Evolutionary conservation across 495 filamentous ascomycete genomes (phyloP), one percentile per base, ranked within the genome.

Genomic region (Thermothielavioides terrestris): DNA sequence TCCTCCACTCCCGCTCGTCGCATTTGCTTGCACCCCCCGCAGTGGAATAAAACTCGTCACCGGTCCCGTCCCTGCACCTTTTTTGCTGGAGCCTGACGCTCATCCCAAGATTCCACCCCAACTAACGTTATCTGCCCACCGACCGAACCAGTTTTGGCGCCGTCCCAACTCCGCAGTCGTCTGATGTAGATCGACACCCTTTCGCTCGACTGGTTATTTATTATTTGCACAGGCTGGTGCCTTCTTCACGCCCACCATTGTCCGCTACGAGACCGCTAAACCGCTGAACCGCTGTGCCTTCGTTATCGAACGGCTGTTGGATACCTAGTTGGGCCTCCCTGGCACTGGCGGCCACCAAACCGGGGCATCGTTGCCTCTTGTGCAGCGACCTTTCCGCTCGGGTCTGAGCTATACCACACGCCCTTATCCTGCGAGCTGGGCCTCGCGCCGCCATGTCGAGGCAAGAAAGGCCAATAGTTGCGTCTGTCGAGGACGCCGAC

Each of bases 401-500:
- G 17, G 21, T 17, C 17, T 43, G 28, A 52, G 43, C 50, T 39
- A 38, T 28, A 38, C 42, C 32, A 42, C n/a, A 52, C 45, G 54
- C 41, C 26, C 27, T 54, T 22, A 12, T 28, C n/a, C n/a, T 45
- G 26, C 57, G 53, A 40, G 54, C 59, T 35, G 35, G 40, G 41
- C 51, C 57, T 58, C 62, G 54, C 54, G 42, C 39, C 42, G 56
- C 58, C 59, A 67, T 67, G 62, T 59, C 60, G 42, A 42, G 36
- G 55, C 56, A 37, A 32, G 50, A 53, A 34, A 42, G 49, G 39
- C 53, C 59, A 52, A 41, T 37, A 41, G 52, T 67, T 56, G 73
- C 74, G 56, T 73, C 66, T 58, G 64, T 75, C 25, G 70, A 75
- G 36, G 76, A 79, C 49, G 68, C 59, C 11, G 76, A 77, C 59